These are phyloP conservation scores for Mortierella sp. DNA, from an alignment of 371 early-diverging fungal genomes.

Conservation along the genomic window DNA sequence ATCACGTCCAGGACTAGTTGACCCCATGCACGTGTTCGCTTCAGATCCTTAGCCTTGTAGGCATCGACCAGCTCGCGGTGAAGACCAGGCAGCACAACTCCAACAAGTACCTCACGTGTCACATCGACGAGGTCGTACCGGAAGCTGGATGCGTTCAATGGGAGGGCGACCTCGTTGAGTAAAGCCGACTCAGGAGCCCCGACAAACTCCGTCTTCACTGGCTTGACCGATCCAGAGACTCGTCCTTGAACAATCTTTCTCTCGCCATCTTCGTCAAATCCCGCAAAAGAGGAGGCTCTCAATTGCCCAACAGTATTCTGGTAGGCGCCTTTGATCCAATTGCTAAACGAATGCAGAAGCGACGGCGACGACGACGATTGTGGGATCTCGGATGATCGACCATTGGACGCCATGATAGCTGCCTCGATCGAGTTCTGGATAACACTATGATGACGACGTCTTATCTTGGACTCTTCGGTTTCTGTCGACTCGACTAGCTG, in stretches of 20 bases:
- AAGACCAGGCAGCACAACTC: conserved; percentile 39
- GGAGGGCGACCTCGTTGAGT: conserved; percentile 5
- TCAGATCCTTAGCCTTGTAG: conserved; percentile 28
- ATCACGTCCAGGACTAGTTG: conserved; percentile 24
- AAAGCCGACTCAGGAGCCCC: background rate
- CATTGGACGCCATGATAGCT: conserved; percentile 11
- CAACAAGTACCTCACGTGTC: conserved; percentile 43
- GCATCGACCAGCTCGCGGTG: conserved; percentile 44
- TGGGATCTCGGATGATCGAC: background rate
- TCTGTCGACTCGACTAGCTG: conserved; percentile 35
- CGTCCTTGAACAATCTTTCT: background rate
- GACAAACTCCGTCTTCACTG: background rate
- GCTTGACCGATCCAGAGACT: background rate
- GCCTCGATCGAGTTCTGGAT: conserved; percentile 25
- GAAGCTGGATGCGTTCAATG: conserved; percentile 38
- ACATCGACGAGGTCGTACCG: conserved; percentile 58
- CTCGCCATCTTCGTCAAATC: background rate
- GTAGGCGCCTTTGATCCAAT: background rate
- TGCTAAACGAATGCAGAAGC: background rate
- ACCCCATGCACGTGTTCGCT: conserved; percentile 22
- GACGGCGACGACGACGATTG: background rate
- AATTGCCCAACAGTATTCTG: background rate
- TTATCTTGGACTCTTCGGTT: conserved; percentile 20
- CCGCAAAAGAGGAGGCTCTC: background rate
- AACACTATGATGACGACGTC: conserved; percentile 10